Evolutionary conservation across 1,139 yeast species (phyloP), one percentile per base, ranked within the genome.

Genomic region (Blastobotrys raffinosifermentans): DNA sequence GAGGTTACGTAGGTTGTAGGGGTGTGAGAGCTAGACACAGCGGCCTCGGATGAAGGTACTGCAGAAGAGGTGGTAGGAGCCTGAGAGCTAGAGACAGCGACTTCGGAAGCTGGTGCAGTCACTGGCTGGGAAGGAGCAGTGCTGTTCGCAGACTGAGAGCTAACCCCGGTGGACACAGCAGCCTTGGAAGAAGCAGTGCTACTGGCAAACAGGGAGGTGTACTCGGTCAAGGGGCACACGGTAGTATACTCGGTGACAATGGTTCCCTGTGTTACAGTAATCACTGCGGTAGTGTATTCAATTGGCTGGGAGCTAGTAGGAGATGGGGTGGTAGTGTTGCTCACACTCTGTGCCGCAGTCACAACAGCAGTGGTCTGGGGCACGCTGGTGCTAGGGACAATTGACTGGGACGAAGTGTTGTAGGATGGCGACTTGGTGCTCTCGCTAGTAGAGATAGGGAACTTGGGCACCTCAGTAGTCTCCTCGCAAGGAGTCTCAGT

Each of bases 101-200:
- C 22, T 4, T 22, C n/a, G 7, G 33, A n/a, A 13, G 17, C 8
- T 13, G 32, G 23, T n/a, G 17, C 23, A 19, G n/a, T n/a, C n/a
- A 19, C 23, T 19, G 32, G 32, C 4, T 23, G 25, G n/a, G 32
- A 10, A 25, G 16, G 7, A 32, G 21, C 21, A 15, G 17, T 10
- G 17, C 29, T 8, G 20, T 27, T 18, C 9, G 31, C n/a, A 27
- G 31, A 8, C 21, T 19, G 8, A 19, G 11, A 17, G 16, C 22
- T 16, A 21, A 21, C 16, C 15, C 21, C n/a, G 20, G 32, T 29
- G 21, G 32, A 21, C 19, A 25, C 16, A 26, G 27, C 15, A n/a
- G 27, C 16, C 8, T n/a, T 19, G 14, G n/a, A 4, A 23, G 26
- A n/a, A 14, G 25, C 13, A 26, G 23, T 21, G 19, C 19, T 15